Conservation (phyloP, 805 yeast species). For the Saturnispora gosingensis region DNA sequence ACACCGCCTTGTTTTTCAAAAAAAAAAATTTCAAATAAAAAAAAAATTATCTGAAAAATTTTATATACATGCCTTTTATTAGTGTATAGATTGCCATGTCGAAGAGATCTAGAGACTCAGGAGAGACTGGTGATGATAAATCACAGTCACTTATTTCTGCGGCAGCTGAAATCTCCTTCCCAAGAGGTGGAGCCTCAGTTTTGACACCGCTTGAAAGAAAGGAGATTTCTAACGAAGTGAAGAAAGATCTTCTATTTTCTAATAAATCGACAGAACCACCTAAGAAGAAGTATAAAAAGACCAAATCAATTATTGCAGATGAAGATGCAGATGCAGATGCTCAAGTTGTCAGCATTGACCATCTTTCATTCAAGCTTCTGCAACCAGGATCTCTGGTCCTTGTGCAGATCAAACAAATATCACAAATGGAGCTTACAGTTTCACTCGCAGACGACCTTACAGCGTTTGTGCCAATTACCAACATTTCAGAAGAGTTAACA, state of each 20-base stretch:
- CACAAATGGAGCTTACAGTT: slow-evolving; percentile 53
- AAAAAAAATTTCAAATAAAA: background rate
- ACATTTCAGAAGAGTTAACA: slow-evolving; percentile 57
- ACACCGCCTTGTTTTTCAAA: background rate
- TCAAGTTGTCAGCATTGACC: slow-evolving; percentile 42
- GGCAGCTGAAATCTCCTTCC: slow-evolving; percentile 55
- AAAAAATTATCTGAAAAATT: background rate
- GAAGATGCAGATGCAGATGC: slow-evolving; percentile 20
- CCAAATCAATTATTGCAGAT: slow-evolving; percentile 23
- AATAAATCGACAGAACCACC: slow-evolving; percentile 23
- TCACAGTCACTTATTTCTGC: slow-evolving; percentile 23
- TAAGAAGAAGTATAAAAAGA: slow-evolving; percentile 23
- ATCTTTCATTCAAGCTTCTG: slow-evolving; percentile 51
- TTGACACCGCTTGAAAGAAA: slow-evolving; percentile 85
- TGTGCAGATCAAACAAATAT: slow-evolving; percentile 63
- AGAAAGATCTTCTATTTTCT: slow-evolving; percentile 67
- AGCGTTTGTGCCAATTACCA: slow-evolving; percentile 71
- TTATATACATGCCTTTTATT: background rate
- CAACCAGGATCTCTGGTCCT: slow-evolving; percentile 65
- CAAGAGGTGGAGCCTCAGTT: slow-evolving; percentile 91
- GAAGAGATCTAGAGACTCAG: slow-evolving; percentile 43
- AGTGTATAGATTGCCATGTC: slow-evolving; percentile 11
- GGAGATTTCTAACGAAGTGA: slow-evolving; percentile 88
- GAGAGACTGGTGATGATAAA: slow-evolving; percentile 20
- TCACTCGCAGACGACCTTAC: slow-evolving; percentile 72